Evolutionary conservation across 805 yeast species (phyloP).

Genomic region (Lipomyces orientalis): DNA sequence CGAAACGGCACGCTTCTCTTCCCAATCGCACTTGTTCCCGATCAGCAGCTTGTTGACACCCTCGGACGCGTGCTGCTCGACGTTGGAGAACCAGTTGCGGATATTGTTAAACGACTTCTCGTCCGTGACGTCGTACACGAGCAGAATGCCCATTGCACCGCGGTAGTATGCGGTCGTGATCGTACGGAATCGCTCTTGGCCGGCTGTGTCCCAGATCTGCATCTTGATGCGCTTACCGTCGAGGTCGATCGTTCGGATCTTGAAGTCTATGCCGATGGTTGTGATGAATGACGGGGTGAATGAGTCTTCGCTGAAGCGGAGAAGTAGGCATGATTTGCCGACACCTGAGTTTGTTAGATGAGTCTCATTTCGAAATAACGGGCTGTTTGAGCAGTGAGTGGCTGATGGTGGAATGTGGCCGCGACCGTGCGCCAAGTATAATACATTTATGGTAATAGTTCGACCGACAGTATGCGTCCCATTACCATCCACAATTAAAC

Average conservation of each 20-base stretch:
- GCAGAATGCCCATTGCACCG: conserved; percentile 97
- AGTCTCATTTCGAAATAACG: neutral
- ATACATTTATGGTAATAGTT: too few species aligned
- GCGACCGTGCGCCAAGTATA: too few species aligned
- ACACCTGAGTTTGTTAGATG: conserved; percentile 55
- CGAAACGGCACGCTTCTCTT: conserved; percentile 75
- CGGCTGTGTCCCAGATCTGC: conserved; percentile 99
- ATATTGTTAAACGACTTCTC: conserved; percentile 92
- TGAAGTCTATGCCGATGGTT: conserved; percentile 97
- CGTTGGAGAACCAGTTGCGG: conserved; percentile 94
- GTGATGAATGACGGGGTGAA: conserved; percentile 96
- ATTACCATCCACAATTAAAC: neutral
- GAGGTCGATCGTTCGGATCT: conserved; percentile 92
- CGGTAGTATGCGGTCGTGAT: conserved; percentile 97
- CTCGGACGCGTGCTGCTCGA: conserved; percentile 94
- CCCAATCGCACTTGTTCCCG: conserved; percentile 95
- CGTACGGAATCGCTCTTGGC: conserved; percentile 97
- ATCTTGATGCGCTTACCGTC: conserved; percentile 92
- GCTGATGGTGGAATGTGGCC: neutral
- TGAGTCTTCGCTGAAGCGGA: conserved; percentile 93
- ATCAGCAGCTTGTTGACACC: conserved; percentile 93
- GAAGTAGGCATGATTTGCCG: conserved; percentile 91
- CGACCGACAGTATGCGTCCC: neutral
- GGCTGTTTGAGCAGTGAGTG: neutral
- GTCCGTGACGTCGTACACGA: conserved; percentile 97